Base-by-base conservation (phyloP, 129 eudicot genomes). In the Ambrosia artemisiifolia region DNA sequence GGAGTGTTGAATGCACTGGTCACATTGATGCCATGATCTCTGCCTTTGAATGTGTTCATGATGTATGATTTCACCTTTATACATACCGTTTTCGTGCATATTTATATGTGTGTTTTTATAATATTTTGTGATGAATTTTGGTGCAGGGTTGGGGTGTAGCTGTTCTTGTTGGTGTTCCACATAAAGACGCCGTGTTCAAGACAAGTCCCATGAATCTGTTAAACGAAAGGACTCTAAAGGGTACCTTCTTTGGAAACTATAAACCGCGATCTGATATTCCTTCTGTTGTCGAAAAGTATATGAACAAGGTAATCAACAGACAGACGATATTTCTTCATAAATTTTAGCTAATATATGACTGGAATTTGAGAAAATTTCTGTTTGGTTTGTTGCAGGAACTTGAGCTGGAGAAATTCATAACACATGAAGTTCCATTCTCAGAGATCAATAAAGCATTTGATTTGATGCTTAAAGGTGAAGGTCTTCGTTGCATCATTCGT, bases 141-240 rank as follows among this genome's bases (percentile, higher is more conserved):
- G 1, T 43, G 91, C 83, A 91, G 97, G 97, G 97, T n/a, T 91
- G 97, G 97, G 97, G 96, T 19, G 95, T 91, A 68, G 95, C 92
- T 48, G 97, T 88, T 44, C 92, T 91, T 53, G 95, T 91, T 49
- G 95, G 97, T 7, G 96, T 91, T 49, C 96, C 96, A 33, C 83
- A 91, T 40, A 91, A 91, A 82, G 97, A 88, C 56, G 92, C 83
- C 2, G 86, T 72, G 3, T 87, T 91, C 72, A 85, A 91, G 73
- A 91, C 92, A 11, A 87, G 79, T 61, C 97, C 97, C 6, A 8
- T 86, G 74, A 91, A 91, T 60, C 30, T 88, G 11, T 65, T 91
- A 75, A 86, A 91, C 6, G 96, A 88, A 77, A 84, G 92, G 82
- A 91, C 96, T 30, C 88, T 91, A 8, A 91, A 84, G 88, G 97